phyloP scores from a whole-genome alignment of 306 rosid genomes.

The Prunus dulcis region DNA sequence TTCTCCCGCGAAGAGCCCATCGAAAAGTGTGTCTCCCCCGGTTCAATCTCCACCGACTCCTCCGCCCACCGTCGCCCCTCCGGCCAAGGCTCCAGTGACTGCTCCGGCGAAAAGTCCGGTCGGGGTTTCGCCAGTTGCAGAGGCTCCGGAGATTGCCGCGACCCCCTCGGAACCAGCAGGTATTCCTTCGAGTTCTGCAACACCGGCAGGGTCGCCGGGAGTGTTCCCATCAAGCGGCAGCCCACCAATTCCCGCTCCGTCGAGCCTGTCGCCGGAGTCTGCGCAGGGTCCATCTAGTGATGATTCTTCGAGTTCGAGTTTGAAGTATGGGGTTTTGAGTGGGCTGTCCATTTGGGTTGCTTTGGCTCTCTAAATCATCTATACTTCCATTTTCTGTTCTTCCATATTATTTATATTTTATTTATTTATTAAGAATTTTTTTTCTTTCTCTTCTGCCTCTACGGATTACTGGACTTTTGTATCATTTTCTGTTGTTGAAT shows the following conservation, averaged over 20 bases:
- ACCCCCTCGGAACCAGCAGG: conserved; percentile 37
- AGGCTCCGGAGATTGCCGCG: conserved; percentile 42
- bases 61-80: conserved; percentile 33
- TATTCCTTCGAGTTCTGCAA: conserved; percentile 55
- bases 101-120: conserved; percentile 31
- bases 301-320: conserved; percentile 52
- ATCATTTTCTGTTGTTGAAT: not conserved
- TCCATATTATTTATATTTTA: not conserved
- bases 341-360: conserved; percentile 43
- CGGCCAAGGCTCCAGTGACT: conserved; percentile 22
- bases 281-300: conserved; percentile 47
- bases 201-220: conserved; percentile 46
- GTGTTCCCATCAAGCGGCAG: conserved; percentile 48
- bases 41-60: conserved; percentile 37
- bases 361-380: conserved; percentile 37
- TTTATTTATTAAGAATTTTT: not conserved
- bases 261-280: conserved; percentile 50
- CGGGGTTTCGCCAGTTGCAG: conserved; percentile 35
- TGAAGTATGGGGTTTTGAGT: conserved; percentile 33
- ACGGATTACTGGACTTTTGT: not conserved
- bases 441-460: not conserved
- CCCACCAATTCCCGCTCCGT: conserved; percentile 50
- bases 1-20: conserved; percentile 49
- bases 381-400: not conserved
- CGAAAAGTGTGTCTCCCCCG: conserved; percentile 39